Percentiles rank a stretch among this genome's conserved stretches.
Conservation (phyloP, 192 early-diverging fungal genomes). For the Phlyctochytrium arcticum region DNA sequence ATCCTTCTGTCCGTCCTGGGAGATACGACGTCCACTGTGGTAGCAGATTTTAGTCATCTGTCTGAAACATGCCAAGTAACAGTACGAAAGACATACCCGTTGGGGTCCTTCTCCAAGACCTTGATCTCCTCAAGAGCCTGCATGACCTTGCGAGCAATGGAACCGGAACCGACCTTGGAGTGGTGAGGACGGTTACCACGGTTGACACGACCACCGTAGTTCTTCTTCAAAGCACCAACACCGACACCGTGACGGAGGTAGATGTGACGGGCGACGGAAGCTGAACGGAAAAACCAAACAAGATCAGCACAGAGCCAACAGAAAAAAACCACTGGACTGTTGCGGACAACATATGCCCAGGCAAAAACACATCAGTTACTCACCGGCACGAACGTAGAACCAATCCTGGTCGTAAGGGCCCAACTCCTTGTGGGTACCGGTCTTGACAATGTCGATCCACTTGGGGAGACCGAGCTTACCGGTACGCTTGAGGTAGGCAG, state of each 20-base stretch:
- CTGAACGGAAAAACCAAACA: constrained; percentile 1
- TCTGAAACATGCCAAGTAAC: too few species aligned
- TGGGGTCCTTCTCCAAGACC: constrained; percentile 87
- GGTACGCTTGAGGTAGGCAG: constrained; percentile 97
- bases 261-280: constrained; percentile 94
- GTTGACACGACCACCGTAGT: constrained; percentile 88
- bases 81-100: constrained; percentile 63
- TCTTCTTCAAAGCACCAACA: constrained; percentile 90
- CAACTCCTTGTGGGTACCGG: constrained; percentile 94
- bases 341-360: neutral
- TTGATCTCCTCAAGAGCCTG: constrained; percentile 99
- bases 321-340: neutral
- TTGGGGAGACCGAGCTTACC: constrained; percentile 98
- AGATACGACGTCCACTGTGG: constrained; percentile 87
- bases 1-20: constrained; percentile 95
- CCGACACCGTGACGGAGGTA: constrained; percentile 94
- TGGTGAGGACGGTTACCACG: constrained; percentile 93
- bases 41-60: neutral
- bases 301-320: too few species aligned
- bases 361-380: neutral
- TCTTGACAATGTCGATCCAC: constrained; percentile 99
- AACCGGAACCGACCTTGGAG: constrained; percentile 81
- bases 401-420: constrained; percentile 98
- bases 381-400: constrained; percentile 97
- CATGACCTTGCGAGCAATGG: constrained; percentile 91